Evolutionary conservation across 2,329 filamentous ascomycete species (phyloP).

Genomic region (Diaporthe eres): DNA sequence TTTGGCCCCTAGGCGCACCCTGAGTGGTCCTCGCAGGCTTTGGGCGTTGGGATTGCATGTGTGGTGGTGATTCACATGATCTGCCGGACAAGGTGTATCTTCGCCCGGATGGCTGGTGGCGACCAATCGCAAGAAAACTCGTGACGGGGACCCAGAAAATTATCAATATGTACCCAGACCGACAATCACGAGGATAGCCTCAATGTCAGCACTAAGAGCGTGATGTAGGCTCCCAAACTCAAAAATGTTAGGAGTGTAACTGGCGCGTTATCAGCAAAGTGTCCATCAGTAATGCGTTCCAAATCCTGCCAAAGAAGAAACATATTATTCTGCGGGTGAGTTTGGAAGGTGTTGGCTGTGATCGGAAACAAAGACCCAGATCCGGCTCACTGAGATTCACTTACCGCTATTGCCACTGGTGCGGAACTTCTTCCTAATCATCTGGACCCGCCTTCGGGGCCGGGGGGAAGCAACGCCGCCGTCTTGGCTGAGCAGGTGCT

Average conservation of each 20-base stretch:
- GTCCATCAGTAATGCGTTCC: neutral
- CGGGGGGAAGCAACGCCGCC: conserved; percentile 42
- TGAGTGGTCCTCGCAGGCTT: conserved; percentile 34
- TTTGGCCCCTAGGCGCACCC: neutral
- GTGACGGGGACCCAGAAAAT: neutral
- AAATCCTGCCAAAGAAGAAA: neutral
- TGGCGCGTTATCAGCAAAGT: conserved; percentile 4
- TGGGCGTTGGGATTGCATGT: conserved; percentile 36
- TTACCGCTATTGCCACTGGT: conserved; percentile 71
- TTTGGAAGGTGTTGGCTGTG: neutral
- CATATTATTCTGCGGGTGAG: neutral
- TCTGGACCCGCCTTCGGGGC: conserved; percentile 51
- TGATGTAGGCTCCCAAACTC: conserved; percentile 71
- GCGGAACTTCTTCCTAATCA: conserved; percentile 69
- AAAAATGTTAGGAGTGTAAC: conserved; percentile 70
- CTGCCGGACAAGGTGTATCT: conserved; percentile 18
- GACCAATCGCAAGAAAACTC: conserved; percentile 11
- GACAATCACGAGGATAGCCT: conserved; percentile 50
- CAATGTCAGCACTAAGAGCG: conserved; percentile 70
- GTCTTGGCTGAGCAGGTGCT: conserved; percentile 1
- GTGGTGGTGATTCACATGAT: conserved; percentile 38
- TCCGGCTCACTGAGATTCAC: neutral
- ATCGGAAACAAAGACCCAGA: neutral
- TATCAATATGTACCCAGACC: neutral
- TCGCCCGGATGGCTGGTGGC: neutral